Percentiles rank a stretch among this genome's conserved stretches.
Conservation (phyloP, 164 flowering plant species). For the Buxus sempervirens region DNA sequence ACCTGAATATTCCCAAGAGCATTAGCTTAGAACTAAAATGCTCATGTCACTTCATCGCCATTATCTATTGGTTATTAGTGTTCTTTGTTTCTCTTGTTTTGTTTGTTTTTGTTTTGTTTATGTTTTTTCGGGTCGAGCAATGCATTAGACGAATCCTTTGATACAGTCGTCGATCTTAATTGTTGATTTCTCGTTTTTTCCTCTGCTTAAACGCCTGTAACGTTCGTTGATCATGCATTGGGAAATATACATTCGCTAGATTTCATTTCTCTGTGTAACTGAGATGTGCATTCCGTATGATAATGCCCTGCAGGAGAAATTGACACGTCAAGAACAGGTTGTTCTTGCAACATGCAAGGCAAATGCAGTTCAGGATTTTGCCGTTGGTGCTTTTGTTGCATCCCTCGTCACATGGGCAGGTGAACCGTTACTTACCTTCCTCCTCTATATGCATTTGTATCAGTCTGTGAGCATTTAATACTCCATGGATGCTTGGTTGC, state of each 20-base stretch:
- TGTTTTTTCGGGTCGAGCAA: too few relatives aligned
- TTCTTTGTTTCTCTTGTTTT: background rate
- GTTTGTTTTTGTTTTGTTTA: too few relatives aligned
- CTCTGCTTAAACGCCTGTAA: background rate
- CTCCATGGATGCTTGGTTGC: too few relatives aligned
- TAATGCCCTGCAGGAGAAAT: constrained; percentile 26
- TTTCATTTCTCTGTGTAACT: background rate
- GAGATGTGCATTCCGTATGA: too few relatives aligned
- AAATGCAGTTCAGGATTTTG: constrained; percentile 32
- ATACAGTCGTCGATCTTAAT: background rate
- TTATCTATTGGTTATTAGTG: too few relatives aligned
- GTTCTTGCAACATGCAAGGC: constrained; percentile 31
- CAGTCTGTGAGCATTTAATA: background rate
- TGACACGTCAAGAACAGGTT: constrained; percentile 44
- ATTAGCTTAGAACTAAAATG: background rate
- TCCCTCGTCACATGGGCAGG: constrained; percentile 43
- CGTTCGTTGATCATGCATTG: too few relatives aligned
- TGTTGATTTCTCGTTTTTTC: background rate
- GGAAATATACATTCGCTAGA: too few relatives aligned
- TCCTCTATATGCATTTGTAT: too few relatives aligned
- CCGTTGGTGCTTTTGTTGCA: constrained; percentile 28
- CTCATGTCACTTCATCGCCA: background rate
- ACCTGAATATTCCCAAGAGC: background rate
- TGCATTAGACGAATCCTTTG: too few relatives aligned
- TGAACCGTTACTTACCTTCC: constrained; percentile 10